Conservation (phyloP, 2,329 filamentous ascomycete species). For the Metarhizium guizhouense region DNA sequence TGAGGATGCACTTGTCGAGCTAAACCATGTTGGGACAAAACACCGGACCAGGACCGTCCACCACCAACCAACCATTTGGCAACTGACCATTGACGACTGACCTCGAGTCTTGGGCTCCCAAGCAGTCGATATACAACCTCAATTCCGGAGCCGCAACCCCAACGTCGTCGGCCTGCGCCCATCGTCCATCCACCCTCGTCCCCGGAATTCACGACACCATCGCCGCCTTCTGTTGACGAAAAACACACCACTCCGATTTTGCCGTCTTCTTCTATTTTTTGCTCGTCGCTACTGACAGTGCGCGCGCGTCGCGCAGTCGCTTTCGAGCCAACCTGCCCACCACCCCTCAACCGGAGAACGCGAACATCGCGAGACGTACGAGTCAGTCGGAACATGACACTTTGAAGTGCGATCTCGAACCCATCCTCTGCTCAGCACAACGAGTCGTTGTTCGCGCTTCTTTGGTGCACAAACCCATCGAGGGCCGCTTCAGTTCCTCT, state of each 20-base stretch:
- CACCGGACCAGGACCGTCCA: slow-evolving; percentile 1
- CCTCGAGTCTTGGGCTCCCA: not conserved
- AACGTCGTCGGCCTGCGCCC: slow-evolving; percentile 1
- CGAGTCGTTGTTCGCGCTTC: not conserved
- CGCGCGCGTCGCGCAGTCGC: not conserved
- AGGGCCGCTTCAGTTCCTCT: not conserved
- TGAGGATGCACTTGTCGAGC: slow-evolving; percentile 3
- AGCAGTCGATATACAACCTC: not conserved
- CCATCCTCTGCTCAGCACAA: not conserved
- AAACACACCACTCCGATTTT: not conserved
- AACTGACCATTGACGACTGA: not conserved
- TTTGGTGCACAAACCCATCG: not conserved
- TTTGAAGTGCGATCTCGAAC: not conserved
- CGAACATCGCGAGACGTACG: not conserved
- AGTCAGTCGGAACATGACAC: not conserved
- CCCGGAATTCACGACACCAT: slow-evolving; percentile 2
- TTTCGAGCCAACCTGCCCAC: not conserved
- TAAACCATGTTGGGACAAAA: slow-evolving; percentile 9
- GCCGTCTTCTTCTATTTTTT: not conserved
- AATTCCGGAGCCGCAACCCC: slow-evolving; percentile 4
- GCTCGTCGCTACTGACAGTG: not conserved
- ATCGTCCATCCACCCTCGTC: not conserved
- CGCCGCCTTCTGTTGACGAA: not conserved
- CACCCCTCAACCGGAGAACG: not conserved
- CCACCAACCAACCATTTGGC: not conserved